Evolutionary conservation across 192 early-diverging fungal genomes (phyloP).

Genomic region (Geranomyces michiganensis): DNA sequence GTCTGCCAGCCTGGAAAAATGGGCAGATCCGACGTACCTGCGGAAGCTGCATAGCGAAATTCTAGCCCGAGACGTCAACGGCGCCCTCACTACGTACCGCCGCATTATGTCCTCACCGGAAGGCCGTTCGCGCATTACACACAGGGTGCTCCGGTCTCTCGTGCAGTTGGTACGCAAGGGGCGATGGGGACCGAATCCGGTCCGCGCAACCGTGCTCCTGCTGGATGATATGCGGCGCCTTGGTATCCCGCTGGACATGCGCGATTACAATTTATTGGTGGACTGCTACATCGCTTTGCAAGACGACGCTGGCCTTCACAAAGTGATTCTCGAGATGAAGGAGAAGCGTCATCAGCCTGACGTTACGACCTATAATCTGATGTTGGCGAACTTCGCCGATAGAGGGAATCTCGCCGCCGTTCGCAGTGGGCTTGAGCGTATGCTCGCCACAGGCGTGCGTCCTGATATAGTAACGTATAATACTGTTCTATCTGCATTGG

Average conservation of each 20-base stretch:
- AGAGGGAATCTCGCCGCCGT: constrained; percentile 18
- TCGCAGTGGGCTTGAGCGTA: constrained; percentile 11
- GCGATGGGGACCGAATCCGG: neutral
- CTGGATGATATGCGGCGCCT: constrained; percentile 14
- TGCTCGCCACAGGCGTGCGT: neutral
- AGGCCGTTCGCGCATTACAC: constrained; percentile 9
- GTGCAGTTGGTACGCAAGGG: constrained; percentile 1
- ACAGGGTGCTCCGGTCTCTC: neutral
- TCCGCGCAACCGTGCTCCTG: neutral
- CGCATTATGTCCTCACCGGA: neutral
- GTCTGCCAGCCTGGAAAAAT: no score
- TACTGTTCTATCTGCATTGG: constrained; percentile 13
- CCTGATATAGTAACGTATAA: constrained; percentile 29
- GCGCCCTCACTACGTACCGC: constrained; percentile 6
- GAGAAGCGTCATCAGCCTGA: neutral
- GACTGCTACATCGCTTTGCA: neutral
- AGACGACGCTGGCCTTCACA: constrained; percentile 4
- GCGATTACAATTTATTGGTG: constrained; percentile 14
- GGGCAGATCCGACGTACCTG: neutral
- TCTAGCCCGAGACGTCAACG: neutral
- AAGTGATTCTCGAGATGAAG: constrained; percentile 7
- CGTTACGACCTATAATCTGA: constrained; percentile 20
- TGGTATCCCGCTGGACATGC: constrained; percentile 2
- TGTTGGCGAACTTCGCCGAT: constrained; percentile 18
- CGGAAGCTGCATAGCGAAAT: constrained; percentile 3